Evolutionary conservation across 106 monocot genomes (phyloP).

Genomic region (Apostasia ramifera): DNA sequence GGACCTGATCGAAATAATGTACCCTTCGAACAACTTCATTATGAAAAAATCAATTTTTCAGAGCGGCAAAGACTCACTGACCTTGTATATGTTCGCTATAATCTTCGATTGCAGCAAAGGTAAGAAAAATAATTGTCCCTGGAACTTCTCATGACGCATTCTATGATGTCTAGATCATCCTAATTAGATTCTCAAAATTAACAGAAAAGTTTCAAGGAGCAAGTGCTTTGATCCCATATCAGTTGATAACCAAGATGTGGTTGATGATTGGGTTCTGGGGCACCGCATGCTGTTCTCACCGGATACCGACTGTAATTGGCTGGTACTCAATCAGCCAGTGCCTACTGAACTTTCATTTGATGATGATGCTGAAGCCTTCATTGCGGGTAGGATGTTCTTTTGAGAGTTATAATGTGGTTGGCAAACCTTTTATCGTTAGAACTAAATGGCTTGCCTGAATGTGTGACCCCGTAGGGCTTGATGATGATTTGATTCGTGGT

Average conservation of each 20-base stretch:
- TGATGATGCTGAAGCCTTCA: conserved; percentile 55
- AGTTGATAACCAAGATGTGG: conserved; percentile 35
- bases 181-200: conserved; percentile 1
- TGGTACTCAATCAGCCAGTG: conserved; percentile 42
- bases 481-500: conserved; percentile 36
- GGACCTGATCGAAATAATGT: conserved; percentile 47
- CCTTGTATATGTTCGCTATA: conserved; percentile 72
- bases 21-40: conserved; percentile 79
- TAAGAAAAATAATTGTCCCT: conserved; percentile 12
- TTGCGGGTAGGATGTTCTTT: conserved; percentile 31
- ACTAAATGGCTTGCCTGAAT: background rate
- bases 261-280: conserved; percentile 80
- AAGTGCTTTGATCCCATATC: conserved; percentile 66
- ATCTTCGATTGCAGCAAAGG: conserved; percentile 83
- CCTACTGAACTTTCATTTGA: conserved; percentile 27
- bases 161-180: background rate
- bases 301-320: conserved; percentile 58
- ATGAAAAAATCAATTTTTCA: conserved; percentile 56
- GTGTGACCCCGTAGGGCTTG: conserved; percentile 40
- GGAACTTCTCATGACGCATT: background rate
- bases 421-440: background rate
- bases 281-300: conserved; percentile 31
- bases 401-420: background rate
- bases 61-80: conserved; percentile 80
- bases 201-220: conserved; percentile 44